Percentiles rank a stretch among this genome's conserved stretches.
Evolutionary conservation across 2,329 filamentous ascomycete species (phyloP).

Genomic region (Neofusicoccum parvum): DNA sequence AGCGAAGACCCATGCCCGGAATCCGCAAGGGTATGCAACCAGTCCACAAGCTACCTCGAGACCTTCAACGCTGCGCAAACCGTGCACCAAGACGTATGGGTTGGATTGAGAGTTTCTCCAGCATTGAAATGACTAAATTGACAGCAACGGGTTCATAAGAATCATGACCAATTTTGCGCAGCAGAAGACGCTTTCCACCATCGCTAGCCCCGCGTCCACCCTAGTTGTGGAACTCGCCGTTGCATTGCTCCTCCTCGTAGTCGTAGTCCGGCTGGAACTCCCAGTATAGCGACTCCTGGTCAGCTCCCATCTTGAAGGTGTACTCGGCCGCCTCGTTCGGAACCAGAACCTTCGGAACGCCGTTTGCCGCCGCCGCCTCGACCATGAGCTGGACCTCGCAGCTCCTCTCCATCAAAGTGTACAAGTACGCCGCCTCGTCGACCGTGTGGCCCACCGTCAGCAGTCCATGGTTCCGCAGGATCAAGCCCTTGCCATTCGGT

Average conservation of each 20-base stretch:
- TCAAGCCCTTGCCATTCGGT: slow-evolving; percentile 61
- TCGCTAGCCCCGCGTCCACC: not conserved
- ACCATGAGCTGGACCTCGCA: slow-evolving; percentile 69
- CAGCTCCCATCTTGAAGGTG: slow-evolving; percentile 53
- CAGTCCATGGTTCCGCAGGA: slow-evolving; percentile 72
- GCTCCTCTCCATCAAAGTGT: slow-evolving; percentile 67
- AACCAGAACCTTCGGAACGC: slow-evolving; percentile 55
- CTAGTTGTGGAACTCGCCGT: slow-evolving; percentile 18
- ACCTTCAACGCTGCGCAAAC: too few species aligned
- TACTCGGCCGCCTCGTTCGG: slow-evolving; percentile 59
- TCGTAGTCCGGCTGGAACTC: slow-evolving; percentile 54
- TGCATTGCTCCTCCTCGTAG: slow-evolving; percentile 34
- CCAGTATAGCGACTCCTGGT: slow-evolving; percentile 53
- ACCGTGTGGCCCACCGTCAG: slow-evolving; percentile 71
- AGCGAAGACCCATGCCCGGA: not conserved
- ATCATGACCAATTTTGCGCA: not conserved
- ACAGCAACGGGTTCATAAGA: not conserved
- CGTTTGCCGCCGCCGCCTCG: slow-evolving; percentile 63
- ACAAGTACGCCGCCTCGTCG: slow-evolving; percentile 73
- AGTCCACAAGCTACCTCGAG: too few species aligned
- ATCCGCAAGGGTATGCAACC: not conserved
- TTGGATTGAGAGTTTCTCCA: too few species aligned
- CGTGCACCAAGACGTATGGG: too few species aligned
- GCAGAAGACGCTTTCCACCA: not conserved
- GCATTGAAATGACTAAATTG: too few species aligned